Conservation (phyloP, 257 asterid species). For the Cinchona pubescens region DNA sequence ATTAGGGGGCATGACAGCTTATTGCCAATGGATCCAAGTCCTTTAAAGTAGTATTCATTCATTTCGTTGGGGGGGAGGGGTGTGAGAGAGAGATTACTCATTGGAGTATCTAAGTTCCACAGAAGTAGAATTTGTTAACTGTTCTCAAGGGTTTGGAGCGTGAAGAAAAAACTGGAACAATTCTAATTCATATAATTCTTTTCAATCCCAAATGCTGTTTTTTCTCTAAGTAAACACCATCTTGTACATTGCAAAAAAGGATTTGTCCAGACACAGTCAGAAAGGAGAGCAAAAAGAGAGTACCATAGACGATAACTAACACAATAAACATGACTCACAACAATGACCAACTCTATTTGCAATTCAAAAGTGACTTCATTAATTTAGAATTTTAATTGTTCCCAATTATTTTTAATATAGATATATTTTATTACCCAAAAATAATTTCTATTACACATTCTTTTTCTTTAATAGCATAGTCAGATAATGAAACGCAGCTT, state of each 20-base stretch:
- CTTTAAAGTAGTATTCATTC: not conserved
- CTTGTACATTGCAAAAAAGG: not conserved
- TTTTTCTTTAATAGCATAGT: too few species aligned
- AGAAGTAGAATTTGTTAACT: not conserved
- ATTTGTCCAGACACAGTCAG: not conserved
- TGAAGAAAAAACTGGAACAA: not conserved
- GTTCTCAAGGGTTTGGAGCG: too few species aligned
- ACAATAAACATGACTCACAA: too few species aligned
- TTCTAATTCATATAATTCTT: not conserved
- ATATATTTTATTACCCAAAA: too few species aligned
- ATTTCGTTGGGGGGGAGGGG: too few species aligned
- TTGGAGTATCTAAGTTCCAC: not conserved
- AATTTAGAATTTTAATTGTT: too few species aligned
- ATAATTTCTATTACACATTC: too few species aligned
- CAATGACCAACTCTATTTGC: too few species aligned
- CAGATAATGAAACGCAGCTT: too few species aligned
- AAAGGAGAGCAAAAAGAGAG: not conserved
- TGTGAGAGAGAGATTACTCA: not conserved
- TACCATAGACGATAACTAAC: too few species aligned
- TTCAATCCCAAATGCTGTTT: not conserved
- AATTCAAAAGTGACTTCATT: too few species aligned
- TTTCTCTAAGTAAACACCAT: not conserved
- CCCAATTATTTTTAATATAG: too few species aligned
- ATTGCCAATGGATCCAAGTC: not conserved
- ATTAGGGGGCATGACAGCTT: not conserved